Evolutionary conservation across 495 filamentous ascomycete genomes (phyloP).

Genomic region (Aeminium ludgeri): DNA sequence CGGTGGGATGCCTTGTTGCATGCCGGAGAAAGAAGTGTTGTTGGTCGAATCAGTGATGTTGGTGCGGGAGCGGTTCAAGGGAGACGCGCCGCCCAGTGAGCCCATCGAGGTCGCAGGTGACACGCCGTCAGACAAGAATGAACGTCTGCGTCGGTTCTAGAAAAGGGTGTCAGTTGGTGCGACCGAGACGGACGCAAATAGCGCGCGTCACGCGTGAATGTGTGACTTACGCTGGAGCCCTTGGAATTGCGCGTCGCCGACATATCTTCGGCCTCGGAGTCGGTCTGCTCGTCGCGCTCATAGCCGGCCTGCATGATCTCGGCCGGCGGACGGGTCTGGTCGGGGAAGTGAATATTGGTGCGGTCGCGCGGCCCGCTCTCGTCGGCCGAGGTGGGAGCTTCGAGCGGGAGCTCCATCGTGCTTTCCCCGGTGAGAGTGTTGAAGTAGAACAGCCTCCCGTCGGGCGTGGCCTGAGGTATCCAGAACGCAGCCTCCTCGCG

Average conservation of each 20-base stretch:
- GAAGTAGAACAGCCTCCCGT: slow-evolving; percentile 92
- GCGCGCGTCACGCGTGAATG: background rate
- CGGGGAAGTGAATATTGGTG: slow-evolving; percentile 71
- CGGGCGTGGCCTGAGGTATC: slow-evolving; percentile 93
- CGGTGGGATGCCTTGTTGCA: slow-evolving; percentile 31
- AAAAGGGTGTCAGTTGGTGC: background rate
- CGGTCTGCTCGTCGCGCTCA: slow-evolving; percentile 37
- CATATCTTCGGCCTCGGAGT: slow-evolving; percentile 65
- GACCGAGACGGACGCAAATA: background rate
- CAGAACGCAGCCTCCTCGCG: slow-evolving; percentile 89
- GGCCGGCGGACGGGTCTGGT: slow-evolving; percentile 79
- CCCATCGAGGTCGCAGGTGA: slow-evolving; percentile 88
- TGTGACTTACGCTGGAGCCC: slow-evolving; percentile 36
- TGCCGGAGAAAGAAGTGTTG: slow-evolving; percentile 24
- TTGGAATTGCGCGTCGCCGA: slow-evolving; percentile 44
- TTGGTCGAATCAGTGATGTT: slow-evolving; percentile 26
- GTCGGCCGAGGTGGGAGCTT: slow-evolving; percentile 63
- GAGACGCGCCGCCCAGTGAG: slow-evolving; percentile 50
- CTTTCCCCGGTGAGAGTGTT: slow-evolving; percentile 89
- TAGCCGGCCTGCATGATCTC: slow-evolving; percentile 82
- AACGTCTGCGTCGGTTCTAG: slow-evolving; percentile 41
- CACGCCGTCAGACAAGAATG: slow-evolving; percentile 50
- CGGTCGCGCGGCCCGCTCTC: slow-evolving; percentile 79
- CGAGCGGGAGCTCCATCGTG: slow-evolving; percentile 82
- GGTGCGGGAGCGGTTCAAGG: slow-evolving; percentile 25